Percentiles rank a stretch among this genome's conserved stretches.
phyloP scores from a whole-genome alignment of 495 filamentous ascomycete genomes.

The Cladorrhinum samala region DNA sequence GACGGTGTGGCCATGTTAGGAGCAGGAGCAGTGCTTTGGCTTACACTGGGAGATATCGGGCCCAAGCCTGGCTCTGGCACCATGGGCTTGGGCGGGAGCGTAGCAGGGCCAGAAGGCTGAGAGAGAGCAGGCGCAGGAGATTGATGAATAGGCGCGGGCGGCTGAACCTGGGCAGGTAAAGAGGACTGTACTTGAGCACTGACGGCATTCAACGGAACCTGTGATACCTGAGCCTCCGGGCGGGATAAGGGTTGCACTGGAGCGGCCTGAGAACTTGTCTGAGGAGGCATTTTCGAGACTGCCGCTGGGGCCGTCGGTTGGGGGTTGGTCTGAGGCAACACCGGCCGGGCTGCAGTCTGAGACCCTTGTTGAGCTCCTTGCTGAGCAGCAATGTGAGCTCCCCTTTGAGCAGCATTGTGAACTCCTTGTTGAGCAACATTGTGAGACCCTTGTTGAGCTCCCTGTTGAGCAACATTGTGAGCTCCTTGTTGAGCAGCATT shows the following conservation, averaged over 20 bases:
- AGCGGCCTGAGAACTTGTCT: background rate
- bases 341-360: background rate
- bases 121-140: background rate
- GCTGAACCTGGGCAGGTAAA: background rate
- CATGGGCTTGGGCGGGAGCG: background rate
- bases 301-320: background rate
- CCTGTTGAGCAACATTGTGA: background rate
- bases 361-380: background rate
- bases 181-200: background rate
- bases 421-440: background rate
- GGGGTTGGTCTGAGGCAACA: background rate
- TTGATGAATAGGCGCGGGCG: background rate
- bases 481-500: background rate
- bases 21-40: background rate
- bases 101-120: background rate
- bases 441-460: background rate
- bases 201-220: too few species aligned
- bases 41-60: background rate
- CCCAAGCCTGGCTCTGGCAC: background rate
- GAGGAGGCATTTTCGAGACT: background rate
- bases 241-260: too few species aligned
- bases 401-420: background rate
- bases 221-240: too few species aligned
- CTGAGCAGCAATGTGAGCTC: background rate
- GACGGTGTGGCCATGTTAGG: too few species aligned